Conservation (phyloP, 2,329 filamentous ascomycete genomes). For the Aspergillus ochraceoroseus region DNA sequence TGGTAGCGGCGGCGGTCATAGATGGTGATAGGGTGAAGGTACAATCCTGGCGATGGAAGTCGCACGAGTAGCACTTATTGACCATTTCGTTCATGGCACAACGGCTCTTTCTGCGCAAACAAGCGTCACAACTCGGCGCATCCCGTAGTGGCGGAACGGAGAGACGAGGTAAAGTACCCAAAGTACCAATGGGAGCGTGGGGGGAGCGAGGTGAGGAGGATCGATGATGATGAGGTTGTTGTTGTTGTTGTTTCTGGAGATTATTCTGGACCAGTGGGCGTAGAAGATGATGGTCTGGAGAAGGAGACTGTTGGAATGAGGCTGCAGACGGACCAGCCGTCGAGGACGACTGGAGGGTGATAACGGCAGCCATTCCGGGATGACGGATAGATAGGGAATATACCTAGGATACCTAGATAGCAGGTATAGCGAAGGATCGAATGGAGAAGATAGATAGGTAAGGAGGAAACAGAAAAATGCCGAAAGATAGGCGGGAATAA, state of each 20-base stretch:
- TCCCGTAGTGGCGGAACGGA: constrained; percentile 31
- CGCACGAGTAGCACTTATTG: constrained; percentile 44
- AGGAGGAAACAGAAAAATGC: not conserved
- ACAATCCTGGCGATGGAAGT: constrained; percentile 44
- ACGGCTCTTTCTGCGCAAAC: constrained; percentile 41
- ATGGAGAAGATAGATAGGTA: constrained; percentile 3
- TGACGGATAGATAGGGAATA: constrained; percentile 14
- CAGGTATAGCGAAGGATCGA: constrained; percentile 2
- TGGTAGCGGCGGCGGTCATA: constrained; percentile 4
- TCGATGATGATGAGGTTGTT: constrained; percentile 20
- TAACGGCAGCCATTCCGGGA: constrained; percentile 37
- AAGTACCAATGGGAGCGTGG: constrained; percentile 19
- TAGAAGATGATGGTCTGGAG: constrained; percentile 24
- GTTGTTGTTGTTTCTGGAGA: constrained; percentile 19
- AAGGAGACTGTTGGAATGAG: constrained; percentile 24
- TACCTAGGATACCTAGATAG: too few relatives aligned
- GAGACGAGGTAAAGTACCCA: constrained; percentile 27
- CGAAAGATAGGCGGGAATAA: constrained; percentile 14
- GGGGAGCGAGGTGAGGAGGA: constrained; percentile 19
- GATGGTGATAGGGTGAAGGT: constrained; percentile 35
- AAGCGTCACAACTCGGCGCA: constrained; percentile 42
- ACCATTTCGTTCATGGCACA: constrained; percentile 44
- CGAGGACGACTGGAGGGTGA: constrained; percentile 40
- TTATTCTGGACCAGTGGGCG: constrained; percentile 23
- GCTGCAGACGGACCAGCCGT: constrained; percentile 26